These are phyloP conservation scores for Chlamydomonas schloesseri DNA, from an alignment of 139 green algal genomes.

Conservation along the genomic window DNA sequence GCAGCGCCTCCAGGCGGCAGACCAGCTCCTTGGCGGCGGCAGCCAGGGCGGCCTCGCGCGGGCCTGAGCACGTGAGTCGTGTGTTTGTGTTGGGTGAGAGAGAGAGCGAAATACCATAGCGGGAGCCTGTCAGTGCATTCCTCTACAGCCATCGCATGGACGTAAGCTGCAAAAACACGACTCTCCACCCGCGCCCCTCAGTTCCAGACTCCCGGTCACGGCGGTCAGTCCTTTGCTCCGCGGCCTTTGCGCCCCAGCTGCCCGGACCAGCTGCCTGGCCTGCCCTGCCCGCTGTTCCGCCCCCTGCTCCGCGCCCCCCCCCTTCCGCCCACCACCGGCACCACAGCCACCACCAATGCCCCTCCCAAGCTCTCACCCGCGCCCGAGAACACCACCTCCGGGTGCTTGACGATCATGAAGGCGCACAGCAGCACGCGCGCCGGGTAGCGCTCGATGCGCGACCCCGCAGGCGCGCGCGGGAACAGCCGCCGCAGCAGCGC, in stretches of 20 bases:
- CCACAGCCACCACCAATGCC: background rate
- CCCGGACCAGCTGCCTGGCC: too few species aligned
- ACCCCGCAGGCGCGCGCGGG: conserved; percentile 32
- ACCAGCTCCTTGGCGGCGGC: conserved; percentile 70
- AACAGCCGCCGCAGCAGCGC: conserved; percentile 55
- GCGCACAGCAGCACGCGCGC: conserved; percentile 87
- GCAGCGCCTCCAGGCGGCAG: conserved; percentile 74
- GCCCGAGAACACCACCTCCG: conserved; percentile 75
- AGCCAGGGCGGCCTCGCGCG: conserved; percentile 67
- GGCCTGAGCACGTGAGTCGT: too few species aligned
- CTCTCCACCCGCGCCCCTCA: too few species aligned
- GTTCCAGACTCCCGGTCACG: too few species aligned
- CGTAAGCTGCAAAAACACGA: too few species aligned
- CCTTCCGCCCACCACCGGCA: background rate
- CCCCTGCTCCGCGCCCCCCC: background rate
- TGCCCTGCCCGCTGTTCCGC: too few species aligned
- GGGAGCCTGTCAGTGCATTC: too few species aligned
- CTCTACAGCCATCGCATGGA: too few species aligned
- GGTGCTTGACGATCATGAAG: conserved; percentile 90
- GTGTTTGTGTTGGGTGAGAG: too few species aligned
- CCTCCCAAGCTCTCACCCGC: background rate
- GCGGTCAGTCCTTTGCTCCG: too few species aligned
- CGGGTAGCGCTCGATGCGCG: conserved; percentile 80
- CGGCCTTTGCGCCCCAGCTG: too few species aligned
- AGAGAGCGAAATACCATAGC: too few species aligned